Evolutionary conservation across 2,329 filamentous ascomycete species (phyloP).

Genomic region (Neopestalotiopsis sp.): DNA sequence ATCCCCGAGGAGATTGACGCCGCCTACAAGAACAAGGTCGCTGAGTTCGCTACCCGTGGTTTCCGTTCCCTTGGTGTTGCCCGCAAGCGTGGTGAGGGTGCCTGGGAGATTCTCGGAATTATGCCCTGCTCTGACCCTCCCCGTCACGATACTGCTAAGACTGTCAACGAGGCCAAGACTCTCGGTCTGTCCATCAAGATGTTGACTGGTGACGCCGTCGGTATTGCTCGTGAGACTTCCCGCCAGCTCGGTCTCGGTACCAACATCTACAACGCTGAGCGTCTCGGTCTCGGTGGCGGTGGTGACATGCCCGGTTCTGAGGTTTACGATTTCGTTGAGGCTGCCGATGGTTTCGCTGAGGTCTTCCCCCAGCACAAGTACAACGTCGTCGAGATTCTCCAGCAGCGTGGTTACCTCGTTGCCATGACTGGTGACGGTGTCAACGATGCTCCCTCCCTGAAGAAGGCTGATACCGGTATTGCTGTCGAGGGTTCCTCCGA

Average conservation of each 20-base stretch:
- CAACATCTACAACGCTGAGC: slow-evolving; percentile 93
- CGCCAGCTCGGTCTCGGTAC: slow-evolving; percentile 90
- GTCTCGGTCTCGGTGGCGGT: slow-evolving; percentile 85
- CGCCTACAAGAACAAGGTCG: slow-evolving; percentile 91
- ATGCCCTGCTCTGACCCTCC: slow-evolving; percentile 94
- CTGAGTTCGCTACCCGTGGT: slow-evolving; percentile 89
- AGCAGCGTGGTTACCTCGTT: slow-evolving; percentile 91
- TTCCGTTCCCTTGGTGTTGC: slow-evolving; percentile 94
- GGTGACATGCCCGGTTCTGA: slow-evolving; percentile 94
- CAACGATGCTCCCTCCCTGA: slow-evolving; percentile 90
- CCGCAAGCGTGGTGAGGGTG: slow-evolving; percentile 80
- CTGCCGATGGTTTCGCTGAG: slow-evolving; percentile 92
- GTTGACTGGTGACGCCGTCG: slow-evolving; percentile 93
- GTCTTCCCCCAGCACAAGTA: slow-evolving; percentile 97
- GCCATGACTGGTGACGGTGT: slow-evolving; percentile 97
- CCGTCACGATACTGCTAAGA: slow-evolving; percentile 87
- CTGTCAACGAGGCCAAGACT: slow-evolving; percentile 86
- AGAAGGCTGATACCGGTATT: slow-evolving; percentile 96
- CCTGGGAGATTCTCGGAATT: slow-evolving; percentile 92
- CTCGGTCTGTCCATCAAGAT: slow-evolving; percentile 93
- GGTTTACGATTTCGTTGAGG: slow-evolving; percentile 94
- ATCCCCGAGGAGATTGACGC: slow-evolving; percentile 78
- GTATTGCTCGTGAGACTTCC: slow-evolving; percentile 90
- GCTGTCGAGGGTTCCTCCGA: slow-evolving; percentile 92
- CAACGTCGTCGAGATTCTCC: slow-evolving; percentile 90